phyloP scores from a whole-genome alignment of 441 rosid species.

The Mallotus repandus region DNA sequence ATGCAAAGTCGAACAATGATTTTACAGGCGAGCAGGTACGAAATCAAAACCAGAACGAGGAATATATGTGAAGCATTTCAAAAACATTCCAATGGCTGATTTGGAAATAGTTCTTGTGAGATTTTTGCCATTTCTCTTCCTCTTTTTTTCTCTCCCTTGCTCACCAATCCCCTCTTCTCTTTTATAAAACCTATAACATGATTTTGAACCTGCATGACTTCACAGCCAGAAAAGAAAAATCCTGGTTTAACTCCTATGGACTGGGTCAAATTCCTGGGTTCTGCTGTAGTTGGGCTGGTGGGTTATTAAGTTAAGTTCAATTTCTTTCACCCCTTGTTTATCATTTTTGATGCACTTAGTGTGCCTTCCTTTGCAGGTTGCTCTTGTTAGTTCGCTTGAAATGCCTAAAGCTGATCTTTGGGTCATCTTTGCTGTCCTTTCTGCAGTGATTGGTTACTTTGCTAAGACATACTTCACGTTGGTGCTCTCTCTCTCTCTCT shows the following conservation, averaged over 20 bases:
- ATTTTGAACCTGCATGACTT: slow-evolving; percentile 14
- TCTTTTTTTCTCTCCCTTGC: slow-evolving; percentile 7
- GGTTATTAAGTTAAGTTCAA: slow-evolving; percentile 28
- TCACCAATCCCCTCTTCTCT: not conserved
- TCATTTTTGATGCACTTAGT: slow-evolving; percentile 15
- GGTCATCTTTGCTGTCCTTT: slow-evolving; percentile 82
- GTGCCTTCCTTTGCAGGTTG: slow-evolving; percentile 50
- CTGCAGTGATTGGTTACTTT: slow-evolving; percentile 93
- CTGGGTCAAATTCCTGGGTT: slow-evolving; percentile 88
- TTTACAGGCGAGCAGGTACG: slow-evolving; percentile 61
- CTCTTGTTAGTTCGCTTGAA: slow-evolving; percentile 73
- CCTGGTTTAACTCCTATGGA: slow-evolving; percentile 97
- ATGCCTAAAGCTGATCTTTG: slow-evolving; percentile 86
- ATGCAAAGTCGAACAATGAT: slow-evolving; percentile 28
- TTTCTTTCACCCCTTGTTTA: slow-evolving; percentile 15
- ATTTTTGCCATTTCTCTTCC: slow-evolving; percentile 20
- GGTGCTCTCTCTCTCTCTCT: slow-evolving; percentile 34
- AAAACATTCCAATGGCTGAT: slow-evolving; percentile 98
- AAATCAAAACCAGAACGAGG: slow-evolving; percentile 61
- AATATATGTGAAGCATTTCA: slow-evolving; percentile 89
- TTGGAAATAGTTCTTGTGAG: slow-evolving; percentile 97
- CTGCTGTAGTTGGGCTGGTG: slow-evolving; percentile 90
- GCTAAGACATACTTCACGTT: slow-evolving; percentile 99
- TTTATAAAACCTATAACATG: slow-evolving; percentile 5
- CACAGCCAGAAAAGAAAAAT: slow-evolving; percentile 93